Conservation (phyloP, 148 eudicot species). For the Fagopyrum tataricum region DNA sequence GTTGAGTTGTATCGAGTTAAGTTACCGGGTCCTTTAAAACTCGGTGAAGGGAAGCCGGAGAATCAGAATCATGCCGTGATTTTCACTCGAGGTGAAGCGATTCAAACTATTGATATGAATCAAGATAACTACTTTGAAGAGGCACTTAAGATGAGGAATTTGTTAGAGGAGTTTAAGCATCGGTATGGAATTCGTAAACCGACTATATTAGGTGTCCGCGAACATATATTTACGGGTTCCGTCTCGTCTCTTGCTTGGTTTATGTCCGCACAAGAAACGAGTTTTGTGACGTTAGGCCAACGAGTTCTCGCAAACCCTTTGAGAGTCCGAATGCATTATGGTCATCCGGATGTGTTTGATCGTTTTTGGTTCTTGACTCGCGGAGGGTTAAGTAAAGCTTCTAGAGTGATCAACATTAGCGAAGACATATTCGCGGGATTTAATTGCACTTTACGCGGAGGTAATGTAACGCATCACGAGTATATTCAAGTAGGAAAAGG, state of each 20-base stretch:
- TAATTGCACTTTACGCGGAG: constrained; percentile 84
- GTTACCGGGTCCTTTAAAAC: constrained; percentile 87
- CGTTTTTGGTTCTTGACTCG: constrained; percentile 91
- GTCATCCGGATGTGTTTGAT: constrained; percentile 93
- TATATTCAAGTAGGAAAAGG: constrained; percentile 95
- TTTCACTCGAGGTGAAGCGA: constrained; percentile 89
- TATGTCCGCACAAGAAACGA: constrained; percentile 89
- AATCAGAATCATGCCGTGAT: constrained; percentile 93
- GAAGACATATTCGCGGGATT: constrained; percentile 96
- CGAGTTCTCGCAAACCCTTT: constrained; percentile 91
- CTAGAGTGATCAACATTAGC: constrained; percentile 80
- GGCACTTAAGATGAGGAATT: constrained; percentile 83
- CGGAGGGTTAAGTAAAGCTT: constrained; percentile 91
- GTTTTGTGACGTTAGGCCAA: constrained; percentile 94
- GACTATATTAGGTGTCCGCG: constrained; percentile 89
- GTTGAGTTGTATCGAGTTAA: constrained; percentile 87
- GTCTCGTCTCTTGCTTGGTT: constrained; percentile 94
- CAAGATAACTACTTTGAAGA: constrained; percentile 96
- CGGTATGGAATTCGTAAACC: constrained; percentile 82
- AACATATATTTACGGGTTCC: constrained; percentile 85
- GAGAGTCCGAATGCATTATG: constrained; percentile 92
- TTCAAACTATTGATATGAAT: constrained; percentile 96
- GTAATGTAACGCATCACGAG: constrained; percentile 90
- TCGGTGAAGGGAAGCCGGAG: constrained; percentile 96
- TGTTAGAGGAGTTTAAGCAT: constrained; percentile 66